Conservation (phyloP, 768 basidiomycete species). For the Trametes maxima region DNA sequence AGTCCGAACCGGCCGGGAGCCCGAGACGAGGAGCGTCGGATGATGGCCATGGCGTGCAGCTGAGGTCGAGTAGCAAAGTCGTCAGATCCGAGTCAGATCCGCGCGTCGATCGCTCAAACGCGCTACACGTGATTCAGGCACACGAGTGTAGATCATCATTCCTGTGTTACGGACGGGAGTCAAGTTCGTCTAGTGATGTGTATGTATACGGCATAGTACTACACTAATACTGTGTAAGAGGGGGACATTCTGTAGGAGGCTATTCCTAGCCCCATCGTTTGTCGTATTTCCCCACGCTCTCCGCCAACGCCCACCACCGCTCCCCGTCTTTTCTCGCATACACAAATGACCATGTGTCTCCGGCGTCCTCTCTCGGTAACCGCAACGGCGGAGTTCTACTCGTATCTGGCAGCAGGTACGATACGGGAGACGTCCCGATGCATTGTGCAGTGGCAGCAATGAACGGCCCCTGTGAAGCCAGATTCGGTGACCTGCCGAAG, state of each 20-base stretch:
- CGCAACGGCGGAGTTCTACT: conserved; percentile 39
- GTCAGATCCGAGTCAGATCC: conserved; percentile 16
- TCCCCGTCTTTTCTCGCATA: conserved; percentile 22
- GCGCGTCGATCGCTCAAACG: background rate
- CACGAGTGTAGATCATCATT: too few relatives aligned
- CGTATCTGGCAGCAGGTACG: conserved; percentile 45
- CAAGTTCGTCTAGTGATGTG: too few relatives aligned
- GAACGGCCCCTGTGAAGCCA: conserved; percentile 16
- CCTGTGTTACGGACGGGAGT: too few relatives aligned
- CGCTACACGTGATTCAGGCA: conserved; percentile 3
- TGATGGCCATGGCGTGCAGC: background rate
- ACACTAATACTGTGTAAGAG: background rate
- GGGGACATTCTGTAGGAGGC: too few relatives aligned
- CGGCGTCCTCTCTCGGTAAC: conserved; percentile 50
- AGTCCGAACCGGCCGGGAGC: background rate
- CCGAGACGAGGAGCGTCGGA: background rate
- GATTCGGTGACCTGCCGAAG: conserved; percentile 1
- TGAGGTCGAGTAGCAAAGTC: conserved; percentile 3
- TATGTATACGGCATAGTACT: background rate
- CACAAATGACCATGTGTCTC: conserved; percentile 53
- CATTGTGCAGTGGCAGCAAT: conserved; percentile 53
- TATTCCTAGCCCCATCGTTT: conserved; percentile 45
- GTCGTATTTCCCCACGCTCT: conserved; percentile 48
- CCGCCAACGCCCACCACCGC: conserved; percentile 45
- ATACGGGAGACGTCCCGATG: conserved; percentile 49